These are phyloP conservation scores for Pyrenophora graminea DNA, from an alignment of 2,329 filamentous ascomycete species.

Conservation along the genomic window DNA sequence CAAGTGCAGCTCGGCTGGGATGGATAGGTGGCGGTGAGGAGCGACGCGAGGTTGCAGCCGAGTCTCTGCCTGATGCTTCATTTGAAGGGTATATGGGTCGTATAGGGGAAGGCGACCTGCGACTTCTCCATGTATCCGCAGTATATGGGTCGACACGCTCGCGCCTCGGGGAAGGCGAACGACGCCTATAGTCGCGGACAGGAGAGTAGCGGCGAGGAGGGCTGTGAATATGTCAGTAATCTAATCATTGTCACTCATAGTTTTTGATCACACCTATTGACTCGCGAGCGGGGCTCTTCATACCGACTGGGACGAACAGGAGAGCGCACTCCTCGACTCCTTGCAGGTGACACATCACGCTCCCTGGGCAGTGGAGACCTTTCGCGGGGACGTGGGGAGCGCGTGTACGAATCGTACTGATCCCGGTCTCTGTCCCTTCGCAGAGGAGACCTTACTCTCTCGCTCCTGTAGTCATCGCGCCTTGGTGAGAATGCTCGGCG, in stretches of 20 bases:
- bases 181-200: constrained; percentile 54
- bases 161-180: constrained; percentile 58
- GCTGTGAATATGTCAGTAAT: constrained; percentile 25
- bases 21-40: constrained; percentile 64
- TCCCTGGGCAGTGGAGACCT: constrained; percentile 51
- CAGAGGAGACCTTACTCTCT: constrained; percentile 49
- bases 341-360: constrained; percentile 53
- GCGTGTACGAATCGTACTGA: constrained; percentile 46
- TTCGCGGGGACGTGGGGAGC: constrained; percentile 49
- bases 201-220: constrained; percentile 50
- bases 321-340: constrained; percentile 52
- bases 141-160: constrained; percentile 54
- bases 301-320: constrained; percentile 48
- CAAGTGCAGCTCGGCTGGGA: constrained; percentile 56
- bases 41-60: constrained; percentile 61
- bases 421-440: constrained; percentile 48
- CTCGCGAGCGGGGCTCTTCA: constrained; percentile 51
- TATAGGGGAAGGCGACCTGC: constrained; percentile 57
- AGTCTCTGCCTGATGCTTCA: constrained; percentile 58
- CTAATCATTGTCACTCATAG: background rate
- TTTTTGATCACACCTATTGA: constrained; percentile 34
- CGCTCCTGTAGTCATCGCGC: constrained; percentile 41
- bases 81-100: constrained; percentile 48
- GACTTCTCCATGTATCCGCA: constrained; percentile 57
- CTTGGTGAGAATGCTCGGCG: constrained; percentile 48